Conservation (phyloP, 2,329 filamentous ascomycete species). For the Colletotrichum echinochloae region DNA sequence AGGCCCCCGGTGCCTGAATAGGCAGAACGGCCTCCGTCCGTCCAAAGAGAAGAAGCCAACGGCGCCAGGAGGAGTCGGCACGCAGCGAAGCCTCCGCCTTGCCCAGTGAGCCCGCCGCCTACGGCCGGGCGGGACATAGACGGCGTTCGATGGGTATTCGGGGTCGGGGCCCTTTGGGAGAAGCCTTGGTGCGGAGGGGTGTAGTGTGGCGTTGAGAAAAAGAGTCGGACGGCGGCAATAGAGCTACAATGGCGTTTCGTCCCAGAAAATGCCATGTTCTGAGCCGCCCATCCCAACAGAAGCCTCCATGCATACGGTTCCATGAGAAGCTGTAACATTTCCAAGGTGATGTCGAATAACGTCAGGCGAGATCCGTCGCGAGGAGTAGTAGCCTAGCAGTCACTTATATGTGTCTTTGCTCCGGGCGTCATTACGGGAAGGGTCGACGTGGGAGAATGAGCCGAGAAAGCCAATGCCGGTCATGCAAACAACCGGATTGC, state of each 20-base stretch:
- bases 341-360: neutral
- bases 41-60: slow-evolving; percentile 40
- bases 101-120: no score
- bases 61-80: slow-evolving; percentile 10
- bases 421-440: neutral
- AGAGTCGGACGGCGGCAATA: neutral
- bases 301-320: neutral
- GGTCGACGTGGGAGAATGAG: neutral
- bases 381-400: no score
- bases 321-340: neutral
- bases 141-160: neutral
- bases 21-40: neutral
- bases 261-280: slow-evolving; percentile 11
- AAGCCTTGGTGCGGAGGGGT: neutral
- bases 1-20: neutral
- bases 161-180: slow-evolving; percentile 2
- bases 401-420: neutral
- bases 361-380: neutral
- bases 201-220: neutral
- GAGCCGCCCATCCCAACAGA: neutral
- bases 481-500: neutral
- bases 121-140: no score
- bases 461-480: neutral
- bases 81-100: no score
- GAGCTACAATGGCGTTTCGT: neutral